Evolutionary conservation across 2,329 filamentous ascomycete species (phyloP).

Genomic region (Exophiala viscosa): DNA sequence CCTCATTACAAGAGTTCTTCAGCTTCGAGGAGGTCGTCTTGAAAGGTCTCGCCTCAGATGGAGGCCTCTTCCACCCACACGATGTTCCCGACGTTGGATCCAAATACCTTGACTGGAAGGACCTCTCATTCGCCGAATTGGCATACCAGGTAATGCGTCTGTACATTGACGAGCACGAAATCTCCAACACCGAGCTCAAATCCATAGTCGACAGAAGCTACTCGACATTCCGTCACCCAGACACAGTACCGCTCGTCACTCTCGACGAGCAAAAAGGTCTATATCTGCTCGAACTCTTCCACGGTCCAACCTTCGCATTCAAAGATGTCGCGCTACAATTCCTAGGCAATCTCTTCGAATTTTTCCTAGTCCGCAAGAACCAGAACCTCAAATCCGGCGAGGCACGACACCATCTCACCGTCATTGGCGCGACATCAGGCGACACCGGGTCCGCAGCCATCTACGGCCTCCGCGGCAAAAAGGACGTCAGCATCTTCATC

Average conservation of each 20-base stretch:
- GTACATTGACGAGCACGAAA: slow-evolving; percentile 80
- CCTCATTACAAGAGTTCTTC: slow-evolving; percentile 50
- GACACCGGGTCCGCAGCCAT: slow-evolving; percentile 92
- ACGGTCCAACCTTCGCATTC: slow-evolving; percentile 92
- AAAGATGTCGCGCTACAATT: slow-evolving; percentile 94
- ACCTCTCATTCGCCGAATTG: slow-evolving; percentile 74
- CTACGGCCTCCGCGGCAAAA: slow-evolving; percentile 90
- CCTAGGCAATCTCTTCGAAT: slow-evolving; percentile 78
- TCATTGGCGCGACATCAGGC: slow-evolving; percentile 81
- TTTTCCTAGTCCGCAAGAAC: slow-evolving; percentile 45
- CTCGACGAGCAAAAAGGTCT: slow-evolving; percentile 69
- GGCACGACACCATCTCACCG: slow-evolving; percentile 75
- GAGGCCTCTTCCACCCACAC: slow-evolving; percentile 85
- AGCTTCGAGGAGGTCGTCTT: slow-evolving; percentile 89
- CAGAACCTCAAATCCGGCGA: slow-evolving; percentile 38
- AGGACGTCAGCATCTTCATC: slow-evolving; percentile 95
- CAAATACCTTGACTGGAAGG: slow-evolving; percentile 70
- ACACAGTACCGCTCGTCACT: slow-evolving; percentile 76
- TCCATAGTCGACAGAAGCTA: slow-evolving; percentile 82
- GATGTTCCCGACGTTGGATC: slow-evolving; percentile 64
- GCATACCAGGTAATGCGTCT: slow-evolving; percentile 81
- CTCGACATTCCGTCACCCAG: slow-evolving; percentile 75
- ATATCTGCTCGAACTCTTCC: slow-evolving; percentile 89
- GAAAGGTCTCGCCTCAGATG: slow-evolving; percentile 81
- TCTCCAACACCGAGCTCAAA: slow-evolving; percentile 74